Percentiles rank a stretch among this genome's conserved stretches.
Evolutionary conservation across 2,329 filamentous ascomycete genomes (phyloP).

Genomic region (Xylariaceae sp.): DNA sequence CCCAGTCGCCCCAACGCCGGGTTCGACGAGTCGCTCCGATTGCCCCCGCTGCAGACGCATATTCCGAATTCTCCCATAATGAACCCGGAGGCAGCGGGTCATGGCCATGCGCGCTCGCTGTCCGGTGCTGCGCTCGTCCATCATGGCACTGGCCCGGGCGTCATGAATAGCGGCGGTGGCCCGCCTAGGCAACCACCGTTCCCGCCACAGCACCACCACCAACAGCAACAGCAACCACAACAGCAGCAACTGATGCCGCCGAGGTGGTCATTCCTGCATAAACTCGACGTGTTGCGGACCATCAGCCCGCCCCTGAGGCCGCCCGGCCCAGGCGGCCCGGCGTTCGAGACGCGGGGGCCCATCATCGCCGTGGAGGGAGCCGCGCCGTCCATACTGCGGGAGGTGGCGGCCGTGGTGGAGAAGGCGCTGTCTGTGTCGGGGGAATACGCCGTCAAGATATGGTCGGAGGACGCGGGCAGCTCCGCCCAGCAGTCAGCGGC

Average conservation of each 20-base stretch:
- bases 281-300: constrained; percentile 74
- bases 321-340: constrained; percentile 36
- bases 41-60: constrained; percentile 57
- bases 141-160: constrained; percentile 23
- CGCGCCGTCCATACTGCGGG: constrained; percentile 51
- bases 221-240: constrained; percentile 10
- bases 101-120: constrained; percentile 13
- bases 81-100: constrained; percentile 23
- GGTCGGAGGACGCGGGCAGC: constrained; percentile 41
- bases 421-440: constrained; percentile 56
- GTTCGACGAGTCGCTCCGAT: constrained; percentile 56
- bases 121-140: constrained; percentile 10
- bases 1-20: constrained; percentile 46
- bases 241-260: constrained; percentile 18
- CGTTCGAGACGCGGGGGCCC: constrained; percentile 64
- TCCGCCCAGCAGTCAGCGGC: not conserved
- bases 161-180: constrained; percentile 14
- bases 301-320: constrained; percentile 70
- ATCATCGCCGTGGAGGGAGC: constrained; percentile 84
- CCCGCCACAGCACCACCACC: constrained; percentile 1
- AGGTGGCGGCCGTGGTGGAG: constrained; percentile 67
- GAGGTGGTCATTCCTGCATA: constrained; percentile 69
- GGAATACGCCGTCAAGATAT: constrained; percentile 51
- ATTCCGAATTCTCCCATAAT: constrained; percentile 35
- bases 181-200: not conserved